phyloP scores from a whole-genome alignment of 129 eudicot species.

The Mikania micrantha region DNA sequence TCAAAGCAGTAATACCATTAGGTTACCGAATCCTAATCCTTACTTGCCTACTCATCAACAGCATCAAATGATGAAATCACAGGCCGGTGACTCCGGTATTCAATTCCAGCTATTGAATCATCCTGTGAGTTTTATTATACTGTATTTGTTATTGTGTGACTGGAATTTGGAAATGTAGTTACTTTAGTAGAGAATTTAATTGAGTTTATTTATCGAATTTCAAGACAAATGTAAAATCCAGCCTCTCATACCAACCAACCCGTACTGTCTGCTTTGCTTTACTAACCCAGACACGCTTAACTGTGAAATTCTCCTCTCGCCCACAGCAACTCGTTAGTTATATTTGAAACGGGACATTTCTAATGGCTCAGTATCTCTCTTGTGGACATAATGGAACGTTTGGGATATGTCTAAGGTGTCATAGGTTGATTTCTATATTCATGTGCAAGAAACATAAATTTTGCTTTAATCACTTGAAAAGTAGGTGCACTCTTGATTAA shows the following conservation, averaged over 20 bases:
- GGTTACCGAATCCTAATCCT: constrained; percentile 16
- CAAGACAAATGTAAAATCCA: too few species aligned
- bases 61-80: constrained; percentile 24
- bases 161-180: not conserved
- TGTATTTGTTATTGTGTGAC: not conserved
- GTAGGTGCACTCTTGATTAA: not conserved
- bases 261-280: too few species aligned
- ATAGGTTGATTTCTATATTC: not conserved
- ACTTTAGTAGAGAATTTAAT: not conserved
- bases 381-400: too few species aligned
- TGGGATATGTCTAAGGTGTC: too few species aligned
- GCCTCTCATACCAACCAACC: too few species aligned
- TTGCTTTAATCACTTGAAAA: not conserved
- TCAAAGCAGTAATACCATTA: not conserved
- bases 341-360: too few species aligned
- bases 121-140: constrained; percentile 31
- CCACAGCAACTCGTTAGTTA: too few species aligned
- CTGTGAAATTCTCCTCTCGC: too few species aligned
- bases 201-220: not conserved
- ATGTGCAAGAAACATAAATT: not conserved
- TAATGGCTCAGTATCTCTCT: too few species aligned
- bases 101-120: constrained; percentile 23
- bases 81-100: constrained; percentile 16
- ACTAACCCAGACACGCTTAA: too few species aligned
- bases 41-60: constrained; percentile 36